Evolutionary conservation across 1,284 basidiomycete genomes (phyloP), one percentile per base, ranked within the genome.

Genomic region (Papiliotrema nemorosa): DNA sequence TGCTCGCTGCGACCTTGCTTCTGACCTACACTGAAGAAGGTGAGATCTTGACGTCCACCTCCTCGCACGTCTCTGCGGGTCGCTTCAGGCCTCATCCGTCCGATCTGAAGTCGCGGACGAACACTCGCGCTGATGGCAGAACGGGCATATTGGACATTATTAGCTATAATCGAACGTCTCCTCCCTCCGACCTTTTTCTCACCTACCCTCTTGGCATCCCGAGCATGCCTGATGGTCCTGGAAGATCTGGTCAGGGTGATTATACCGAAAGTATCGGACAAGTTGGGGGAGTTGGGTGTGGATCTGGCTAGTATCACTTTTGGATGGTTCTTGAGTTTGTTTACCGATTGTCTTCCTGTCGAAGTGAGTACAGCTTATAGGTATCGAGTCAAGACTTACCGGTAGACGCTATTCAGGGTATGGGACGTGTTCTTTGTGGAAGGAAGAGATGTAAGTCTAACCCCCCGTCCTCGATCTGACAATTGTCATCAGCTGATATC

Each of bases 361-460:
- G 93, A 96, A 81, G 89, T 90, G 57, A 53, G 80, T 71, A 3
- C 2, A n/a, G 21, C 18, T 22, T 22, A 14, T 25, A 29, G 20
- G 31, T 20, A 16, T 16, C 20, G 26, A 10, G 5, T 33, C 27
- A 6, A 6, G 38, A 13, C 20, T 22, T 40, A 22, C 20, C 25
- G 26, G 6, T 59, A 87, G 87, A 92, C 90, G 0, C 76, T 94
- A 31, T 91, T 93, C 75, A 79, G 90, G 40, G 84, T 91, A 2
- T 92, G 90, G 92, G 94, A 98, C 64, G 80, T 97, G n/a, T 88
- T 97, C 72, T 84, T 97, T 53, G 85, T 96, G 4, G 90, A 97
- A 63, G 94, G 94, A 0, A 80, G 91, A 42, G 89, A 92, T 62
- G 87, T 92, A 44, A 59, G 64, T 61, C 6, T 42, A 10, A 14